phyloP scores from a whole-genome alignment of 331 rosid species.

The Phaseolus coccineus region DNA sequence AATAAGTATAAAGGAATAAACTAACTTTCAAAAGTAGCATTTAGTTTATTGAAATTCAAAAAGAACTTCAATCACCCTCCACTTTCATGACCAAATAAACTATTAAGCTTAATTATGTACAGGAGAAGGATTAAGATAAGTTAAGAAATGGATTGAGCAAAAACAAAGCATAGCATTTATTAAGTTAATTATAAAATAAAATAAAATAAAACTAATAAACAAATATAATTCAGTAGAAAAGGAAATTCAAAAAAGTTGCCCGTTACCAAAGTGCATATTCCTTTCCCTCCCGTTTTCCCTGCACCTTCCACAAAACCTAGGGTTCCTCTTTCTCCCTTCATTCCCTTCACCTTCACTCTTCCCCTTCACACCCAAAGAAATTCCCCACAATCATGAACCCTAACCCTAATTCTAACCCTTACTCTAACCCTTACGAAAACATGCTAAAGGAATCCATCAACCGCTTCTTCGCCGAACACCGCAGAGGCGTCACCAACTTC shows the following conservation, averaged over 20 bases:
- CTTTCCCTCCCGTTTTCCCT: conserved; percentile 49
- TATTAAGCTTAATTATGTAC: too few species aligned
- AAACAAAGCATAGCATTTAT: neutral
- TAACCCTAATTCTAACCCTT: conserved; percentile 26
- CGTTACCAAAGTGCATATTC: conserved; percentile 57
- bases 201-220: neutral
- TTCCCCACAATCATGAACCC: conserved; percentile 43
- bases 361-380: neutral
- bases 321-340: conserved; percentile 49
- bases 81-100: too few species aligned
- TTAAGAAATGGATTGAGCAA: neutral
- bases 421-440: conserved; percentile 38
- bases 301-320: conserved; percentile 46
- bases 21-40: too few species aligned
- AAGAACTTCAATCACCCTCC: too few species aligned
- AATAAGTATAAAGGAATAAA: too few species aligned
- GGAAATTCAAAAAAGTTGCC: conserved; percentile 57
- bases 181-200: neutral
- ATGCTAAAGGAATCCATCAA: conserved; percentile 69
- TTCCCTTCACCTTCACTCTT: neutral
- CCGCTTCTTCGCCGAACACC: conserved; percentile 63
- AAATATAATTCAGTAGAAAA: neutral
- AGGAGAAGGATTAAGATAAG: too few species aligned
- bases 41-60: too few species aligned
- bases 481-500: conserved; percentile 64